Evolutionary conservation across 495 filamentous ascomycete species (phyloP), one percentile per base, ranked within the genome.

Genomic region (Trichoderma reesei): DNA sequence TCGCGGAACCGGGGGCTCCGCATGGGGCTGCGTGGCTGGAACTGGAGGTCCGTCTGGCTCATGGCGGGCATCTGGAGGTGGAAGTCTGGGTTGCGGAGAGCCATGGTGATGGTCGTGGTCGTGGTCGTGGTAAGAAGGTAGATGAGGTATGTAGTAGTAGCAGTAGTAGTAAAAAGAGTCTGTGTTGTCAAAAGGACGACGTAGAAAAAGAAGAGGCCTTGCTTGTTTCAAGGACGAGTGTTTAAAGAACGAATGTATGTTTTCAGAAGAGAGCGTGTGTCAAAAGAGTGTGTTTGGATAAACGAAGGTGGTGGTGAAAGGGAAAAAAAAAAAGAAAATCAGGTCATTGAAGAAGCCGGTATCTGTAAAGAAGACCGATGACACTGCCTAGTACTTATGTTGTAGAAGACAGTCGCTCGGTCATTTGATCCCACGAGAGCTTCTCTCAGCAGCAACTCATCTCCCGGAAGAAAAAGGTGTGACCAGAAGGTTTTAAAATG

Each of bases 61-160:
- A 11, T 33, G 20, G 51, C 20, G 9, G 51, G 51, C 51, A 56
- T 56, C 51, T 33, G 26, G 26, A 56, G 51, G 51, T 56, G 51
- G 51, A 56, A 56, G 51, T 56, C 51, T 14, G 51, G 51, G 33
- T 56, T 56, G 51, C 51, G 51, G 26, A n/a, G 18, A 56, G 51
- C 51, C 51, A 56, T 56, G 11, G 26, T 33, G 51, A 11, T 33
- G 51, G 51, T 56, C 26, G 26, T 26, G 1, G 26, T 26, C 26
- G 26, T 26, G 26, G 26, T 26, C 26, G 26, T 26, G 26, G 26
- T 26, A 26, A 26, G 26, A 26, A 11, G 20, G 8, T 46, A 33
- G 16, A 16, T 33, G 14, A 20, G 7, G 46, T 26, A 20, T 6
- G 7, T 31, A 16, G 18, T 11, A 31, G 26, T 26, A 26, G 26